Evolutionary conservation across 1,284 basidiomycete genomes (phyloP), one percentile per base, ranked within the genome.

Genomic region (Apiotrichum porosum): DNA sequence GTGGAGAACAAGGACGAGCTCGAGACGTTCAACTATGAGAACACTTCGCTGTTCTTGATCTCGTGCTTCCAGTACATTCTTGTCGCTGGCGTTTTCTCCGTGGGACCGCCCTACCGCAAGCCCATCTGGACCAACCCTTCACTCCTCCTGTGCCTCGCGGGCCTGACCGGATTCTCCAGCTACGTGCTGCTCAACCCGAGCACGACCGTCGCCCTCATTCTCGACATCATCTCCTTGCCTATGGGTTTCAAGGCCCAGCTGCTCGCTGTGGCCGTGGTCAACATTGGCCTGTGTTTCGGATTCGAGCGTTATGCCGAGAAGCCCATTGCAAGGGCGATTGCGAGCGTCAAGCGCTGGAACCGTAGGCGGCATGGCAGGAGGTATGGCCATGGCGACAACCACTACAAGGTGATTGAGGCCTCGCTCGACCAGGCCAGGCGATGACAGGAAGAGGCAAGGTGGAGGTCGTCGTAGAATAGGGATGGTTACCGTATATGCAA

Each of bases 11-110:
- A 81, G 42, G 81, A 87, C 68, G 83, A 91, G 64, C 79, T 98
- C 46, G 83, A 93, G 58, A 85, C 89, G n/a, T 81, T 77, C 45
- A 98, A 95, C 69, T 93, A 82, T 59, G 95, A 98, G 71, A 98
- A 99, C 72, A 86, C 94, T 9, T 82, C 82, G 9, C 74, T 99
- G 47, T 99, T 98, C 76, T 75, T 97, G 59, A 79, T 97, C 42
- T 97, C 93, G 3, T 94, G 89, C 56, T 98, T 97, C 82, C 95
- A 98, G 75, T 99, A 99, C 73, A 89, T 98, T 59, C 78, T 97
- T 34, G 89, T 97, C 9, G 94, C 93, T 12, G 92, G 85, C 1
- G 89, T 97, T 0, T 99, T 98, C 76, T 93, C 88, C 68, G 97
- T 97, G 57, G 95, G 95, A 0, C 92, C 93, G 12, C 95, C 95